Conservation (phyloP, 257 asterid genomes). For the Buddleja alternifolia region DNA sequence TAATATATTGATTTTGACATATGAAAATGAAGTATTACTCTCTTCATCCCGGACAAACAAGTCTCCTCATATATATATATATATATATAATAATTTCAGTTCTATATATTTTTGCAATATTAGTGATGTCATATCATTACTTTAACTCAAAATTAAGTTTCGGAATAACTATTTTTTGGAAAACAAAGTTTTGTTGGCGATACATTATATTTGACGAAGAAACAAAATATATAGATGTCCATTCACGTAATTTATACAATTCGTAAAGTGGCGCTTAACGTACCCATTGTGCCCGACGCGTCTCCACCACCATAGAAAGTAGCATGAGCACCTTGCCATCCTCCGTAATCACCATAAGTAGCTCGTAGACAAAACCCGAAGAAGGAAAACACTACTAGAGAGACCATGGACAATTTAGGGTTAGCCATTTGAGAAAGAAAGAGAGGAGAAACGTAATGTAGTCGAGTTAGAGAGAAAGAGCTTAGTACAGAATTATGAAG, state of each 20-base stretch:
- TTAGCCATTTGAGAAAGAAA: slow-evolving; percentile 44
- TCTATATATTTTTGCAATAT: no score
- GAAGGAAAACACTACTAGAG: slow-evolving; percentile 32
- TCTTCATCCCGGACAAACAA: no score
- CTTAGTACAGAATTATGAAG: slow-evolving; percentile 9
- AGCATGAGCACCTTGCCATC: slow-evolving; percentile 71
- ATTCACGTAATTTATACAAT: neutral
- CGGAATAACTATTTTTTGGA: no score
- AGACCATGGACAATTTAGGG: slow-evolving; percentile 27
- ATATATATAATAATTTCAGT: no score
- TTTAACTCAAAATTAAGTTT: no score
- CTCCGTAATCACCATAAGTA: slow-evolving; percentile 51
- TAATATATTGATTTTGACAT: no score
- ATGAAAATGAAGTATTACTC: no score
- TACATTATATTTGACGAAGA: no score
- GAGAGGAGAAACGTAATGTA: neutral
- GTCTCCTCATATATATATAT: no score
- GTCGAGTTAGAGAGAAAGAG: slow-evolving; percentile 7
- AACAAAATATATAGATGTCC: no score
- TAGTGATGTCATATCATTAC: no score
- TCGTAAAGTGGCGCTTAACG: neutral
- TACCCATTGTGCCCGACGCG: slow-evolving; percentile 89
- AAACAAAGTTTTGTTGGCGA: no score
- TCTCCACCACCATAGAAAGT: slow-evolving; percentile 85
- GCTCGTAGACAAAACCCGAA: slow-evolving; percentile 28